Base-by-base conservation (phyloP, 2,329 filamentous ascomycete genomes). In the Diaporthe caulivora region DNA sequence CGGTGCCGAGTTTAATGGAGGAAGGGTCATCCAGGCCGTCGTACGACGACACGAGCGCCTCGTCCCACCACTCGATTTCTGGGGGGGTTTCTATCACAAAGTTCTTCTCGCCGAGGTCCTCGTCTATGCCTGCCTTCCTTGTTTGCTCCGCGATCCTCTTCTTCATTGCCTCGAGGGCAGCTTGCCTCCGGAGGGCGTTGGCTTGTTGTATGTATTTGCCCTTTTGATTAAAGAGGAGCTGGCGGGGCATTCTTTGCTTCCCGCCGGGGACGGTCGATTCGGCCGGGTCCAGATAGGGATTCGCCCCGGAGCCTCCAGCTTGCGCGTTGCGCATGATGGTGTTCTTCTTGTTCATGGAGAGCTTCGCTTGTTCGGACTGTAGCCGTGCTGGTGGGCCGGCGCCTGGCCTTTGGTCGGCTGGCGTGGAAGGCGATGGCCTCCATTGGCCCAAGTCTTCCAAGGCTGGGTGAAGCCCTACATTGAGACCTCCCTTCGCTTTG, bases 131-230 rank as follows among this genome's bases (percentile, higher is more conserved):
- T n/a, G 93, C 95, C 81, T 95, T 96, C 74, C 95, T 90, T 15
- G 95, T 93, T 78, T 95, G 92, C 77, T 93, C 93, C 1, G 96
- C 96, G 77, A 99, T 97, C 72, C 93, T 90, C 86, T 93, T 95
- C 84, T 98, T 98, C 92, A 99, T 96, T 75, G 93, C 93, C 86
- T 99, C 97, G 37, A 99, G 87, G 67, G 93, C 93, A 54, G 93
- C 95, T 83, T 98, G 95, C 74, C 95, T 91, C 75, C 97, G 92
- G 69, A 98, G 86, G 72, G 95, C 95, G 81, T 94, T 96, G 10
- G 94, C 97, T 83, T 98, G 96, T 76, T 95, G 93, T 74, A 98
- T 98, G 80, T 98, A 98, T 88, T 98, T 98, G 70, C 97, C 97
- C 82, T 97, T 97, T 78, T 95, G 92, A 79, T 98, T 98, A 86